Evolutionary conservation across 2,329 filamentous ascomycete genomes (phyloP).

Genomic region (Ceratocystis albifundus): DNA sequence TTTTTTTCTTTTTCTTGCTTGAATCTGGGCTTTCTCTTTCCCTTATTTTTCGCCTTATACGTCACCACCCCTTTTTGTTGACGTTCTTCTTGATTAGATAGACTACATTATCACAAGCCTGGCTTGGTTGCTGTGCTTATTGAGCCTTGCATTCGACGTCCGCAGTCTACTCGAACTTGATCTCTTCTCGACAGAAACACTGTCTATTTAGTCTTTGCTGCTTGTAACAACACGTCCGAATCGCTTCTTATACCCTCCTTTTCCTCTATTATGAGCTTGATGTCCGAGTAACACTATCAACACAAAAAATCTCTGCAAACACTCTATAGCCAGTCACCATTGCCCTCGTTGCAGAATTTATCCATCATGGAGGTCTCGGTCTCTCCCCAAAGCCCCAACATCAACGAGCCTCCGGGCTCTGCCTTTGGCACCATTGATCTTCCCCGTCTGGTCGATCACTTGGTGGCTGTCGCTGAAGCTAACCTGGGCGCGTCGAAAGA

Average conservation of each 20-base stretch:
- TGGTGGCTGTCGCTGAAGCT: constrained; percentile 57
- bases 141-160: background rate
- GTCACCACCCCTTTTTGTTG: constrained; percentile 11
- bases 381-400: constrained; percentile 35
- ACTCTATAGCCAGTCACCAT: background rate
- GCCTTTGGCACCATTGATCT: constrained; percentile 52
- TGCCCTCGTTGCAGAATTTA: constrained; percentile 8
- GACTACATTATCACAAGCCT: background rate
- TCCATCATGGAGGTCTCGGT: constrained; percentile 42
- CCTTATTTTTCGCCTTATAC: background rate
- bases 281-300: background rate
- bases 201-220: background rate
- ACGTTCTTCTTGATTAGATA: background rate
- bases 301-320: background rate
- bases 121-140: constrained; percentile 7
- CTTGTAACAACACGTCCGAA: background rate
- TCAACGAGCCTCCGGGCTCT: constrained; percentile 38
- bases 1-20: background rate
- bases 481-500: constrained; percentile 62
- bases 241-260: constrained; percentile 1
- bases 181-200: background rate
- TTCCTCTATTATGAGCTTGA: constrained; percentile 7
- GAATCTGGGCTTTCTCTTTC: background rate
- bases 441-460: constrained; percentile 57
- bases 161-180: background rate